Conservation (phyloP, 352 stramenopile species). For the Phytophthora hibernalis region DNA sequence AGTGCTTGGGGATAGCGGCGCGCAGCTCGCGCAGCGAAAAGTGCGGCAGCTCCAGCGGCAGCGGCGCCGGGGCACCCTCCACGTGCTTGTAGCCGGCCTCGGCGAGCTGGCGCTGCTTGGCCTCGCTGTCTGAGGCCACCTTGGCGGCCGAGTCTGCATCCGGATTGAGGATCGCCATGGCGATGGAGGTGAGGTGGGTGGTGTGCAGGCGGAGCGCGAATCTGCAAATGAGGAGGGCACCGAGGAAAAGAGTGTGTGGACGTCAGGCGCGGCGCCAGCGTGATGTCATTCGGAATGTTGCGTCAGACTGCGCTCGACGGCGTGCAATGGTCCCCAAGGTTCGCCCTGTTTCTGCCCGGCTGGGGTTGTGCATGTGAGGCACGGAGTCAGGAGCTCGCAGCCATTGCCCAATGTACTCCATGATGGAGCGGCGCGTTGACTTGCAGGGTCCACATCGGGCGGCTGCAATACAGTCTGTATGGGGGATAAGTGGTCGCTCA, state of each 20-base stretch:
- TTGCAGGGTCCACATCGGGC: background rate
- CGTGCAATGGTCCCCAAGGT: constrained; percentile 19
- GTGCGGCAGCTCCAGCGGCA: constrained; percentile 83
- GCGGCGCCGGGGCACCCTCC: constrained; percentile 72
- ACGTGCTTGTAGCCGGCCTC: constrained; percentile 77
- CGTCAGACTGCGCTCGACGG: constrained; percentile 24
- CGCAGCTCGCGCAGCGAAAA: constrained; percentile 92
- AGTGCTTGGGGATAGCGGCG: constrained; percentile 94
- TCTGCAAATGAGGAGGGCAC: constrained; percentile 40
- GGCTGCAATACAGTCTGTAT: too few relatives aligned
- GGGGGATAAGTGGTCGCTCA: constrained; percentile 10
- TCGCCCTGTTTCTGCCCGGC: constrained; percentile 26
- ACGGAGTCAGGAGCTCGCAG: background rate
- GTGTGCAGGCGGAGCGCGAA: constrained; percentile 25
- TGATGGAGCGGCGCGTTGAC: too few relatives aligned
- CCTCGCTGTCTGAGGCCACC: constrained; percentile 33
- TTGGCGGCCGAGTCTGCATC: constrained; percentile 51
- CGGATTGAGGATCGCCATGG: constrained; percentile 77
- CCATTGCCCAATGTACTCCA: background rate
- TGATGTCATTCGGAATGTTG: constrained; percentile 59
- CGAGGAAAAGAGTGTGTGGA: constrained; percentile 21
- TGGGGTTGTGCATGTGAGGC: background rate
- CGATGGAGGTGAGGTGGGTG: background rate
- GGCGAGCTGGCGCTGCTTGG: constrained; percentile 60
- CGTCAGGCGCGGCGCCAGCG: constrained; percentile 42